Conservation (phyloP, 179 eudicot species). For the Nepenthes alata region DNA sequence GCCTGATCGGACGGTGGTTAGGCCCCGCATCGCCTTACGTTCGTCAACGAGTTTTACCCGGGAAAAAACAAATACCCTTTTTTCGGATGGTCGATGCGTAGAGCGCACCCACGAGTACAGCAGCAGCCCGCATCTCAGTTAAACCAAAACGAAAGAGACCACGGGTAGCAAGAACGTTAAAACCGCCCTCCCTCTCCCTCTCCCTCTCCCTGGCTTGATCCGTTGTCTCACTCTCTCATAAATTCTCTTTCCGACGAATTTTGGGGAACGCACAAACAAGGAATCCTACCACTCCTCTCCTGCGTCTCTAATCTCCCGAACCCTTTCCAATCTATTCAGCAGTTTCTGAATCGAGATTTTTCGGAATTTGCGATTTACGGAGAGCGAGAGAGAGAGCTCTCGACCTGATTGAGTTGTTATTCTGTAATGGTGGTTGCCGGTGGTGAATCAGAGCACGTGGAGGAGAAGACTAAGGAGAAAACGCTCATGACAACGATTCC, state of each 20-base stretch:
- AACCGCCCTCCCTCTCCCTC: conserved; percentile 16
- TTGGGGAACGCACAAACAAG: conserved; percentile 4
- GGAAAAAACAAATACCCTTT: background rate
- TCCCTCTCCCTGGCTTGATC: background rate
- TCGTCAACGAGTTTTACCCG: background rate
- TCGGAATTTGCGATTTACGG: background rate
- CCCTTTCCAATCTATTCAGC: background rate
- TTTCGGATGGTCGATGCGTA: conserved; percentile 2
- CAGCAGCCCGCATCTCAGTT: conserved; percentile 3
- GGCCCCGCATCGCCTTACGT: background rate
- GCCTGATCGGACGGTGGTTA: conserved; percentile 2
- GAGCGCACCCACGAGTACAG: conserved; percentile 3
- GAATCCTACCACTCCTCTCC: conserved; percentile 2
- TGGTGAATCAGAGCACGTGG: conserved; percentile 1
- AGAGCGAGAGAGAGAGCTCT: background rate
- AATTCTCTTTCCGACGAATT: conserved; percentile 29
- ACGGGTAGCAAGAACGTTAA: conserved; percentile 25
- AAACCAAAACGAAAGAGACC: background rate
- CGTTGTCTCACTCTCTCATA: background rate
- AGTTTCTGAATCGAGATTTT: background rate
- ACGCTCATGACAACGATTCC: conserved; percentile 20
- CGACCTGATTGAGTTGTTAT: background rate
- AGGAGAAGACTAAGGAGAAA: conserved; percentile 4
- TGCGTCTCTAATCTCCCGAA: background rate
- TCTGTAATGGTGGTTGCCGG: conserved; percentile 1